A percentile compares a stretch with the other conserved stretches of the same genome.
phyloP scores from a whole-genome alignment of 2,329 filamentous ascomycete species.

The Coniochaeta sp. region DNA sequence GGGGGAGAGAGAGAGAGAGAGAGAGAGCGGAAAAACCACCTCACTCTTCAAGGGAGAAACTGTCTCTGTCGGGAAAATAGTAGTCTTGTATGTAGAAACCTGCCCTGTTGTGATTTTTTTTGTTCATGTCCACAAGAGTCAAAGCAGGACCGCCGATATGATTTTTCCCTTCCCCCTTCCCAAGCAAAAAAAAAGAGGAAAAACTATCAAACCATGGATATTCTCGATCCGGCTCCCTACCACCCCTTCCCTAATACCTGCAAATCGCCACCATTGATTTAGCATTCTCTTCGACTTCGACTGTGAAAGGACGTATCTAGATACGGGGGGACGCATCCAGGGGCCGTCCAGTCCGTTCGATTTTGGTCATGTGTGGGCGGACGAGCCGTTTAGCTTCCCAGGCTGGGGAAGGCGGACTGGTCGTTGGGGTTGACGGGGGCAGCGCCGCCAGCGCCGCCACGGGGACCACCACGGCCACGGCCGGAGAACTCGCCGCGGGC shows the following conservation, averaged over 20 bases:
- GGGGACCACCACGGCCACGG: conserved; percentile 20
- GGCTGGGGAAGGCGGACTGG: conserved; percentile 53
- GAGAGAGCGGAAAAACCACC: background rate
- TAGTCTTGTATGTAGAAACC: conserved; percentile 3
- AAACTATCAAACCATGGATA: background rate
- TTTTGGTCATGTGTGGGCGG: background rate
- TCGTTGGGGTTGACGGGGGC: conserved; percentile 48
- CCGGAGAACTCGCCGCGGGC: conserved; percentile 3
- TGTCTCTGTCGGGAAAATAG: background rate
- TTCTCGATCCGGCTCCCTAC: background rate
- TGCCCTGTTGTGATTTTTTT: conserved; percentile 8
- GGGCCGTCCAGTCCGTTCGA: background rate
- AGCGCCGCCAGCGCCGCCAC: conserved; percentile 39
- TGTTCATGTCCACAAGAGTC: background rate
- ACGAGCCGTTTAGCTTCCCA: conserved; percentile 39
- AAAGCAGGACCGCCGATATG: conserved; percentile 1
- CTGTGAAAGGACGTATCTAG: background rate
- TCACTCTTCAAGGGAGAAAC: background rate
- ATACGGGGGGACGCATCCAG: background rate
- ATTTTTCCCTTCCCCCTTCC: background rate
- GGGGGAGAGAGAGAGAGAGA: too few species aligned
- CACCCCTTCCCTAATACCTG: background rate
- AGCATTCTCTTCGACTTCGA: background rate
- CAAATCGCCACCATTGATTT: background rate
- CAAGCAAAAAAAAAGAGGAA: background rate